Evolutionary conservation across 805 yeast species (phyloP), one percentile per base, ranked within the genome.

Genomic region (Candida chauliodis): DNA sequence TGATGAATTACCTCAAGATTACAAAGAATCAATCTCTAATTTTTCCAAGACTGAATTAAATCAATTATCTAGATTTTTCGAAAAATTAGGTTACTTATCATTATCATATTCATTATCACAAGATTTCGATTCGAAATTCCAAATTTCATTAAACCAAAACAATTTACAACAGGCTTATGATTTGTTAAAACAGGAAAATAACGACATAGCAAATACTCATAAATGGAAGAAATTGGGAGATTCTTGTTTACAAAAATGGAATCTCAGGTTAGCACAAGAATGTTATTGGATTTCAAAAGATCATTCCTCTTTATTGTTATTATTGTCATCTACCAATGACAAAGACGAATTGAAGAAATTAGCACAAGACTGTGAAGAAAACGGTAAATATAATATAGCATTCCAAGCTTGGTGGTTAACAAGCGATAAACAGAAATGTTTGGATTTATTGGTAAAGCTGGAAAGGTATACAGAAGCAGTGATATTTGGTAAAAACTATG

Each of bases 171-270:
- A 82, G 47, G 98, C 98, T 5, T 73, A 76, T 48, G 79, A 77
- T 27, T 56, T 68, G 44, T 60, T 68, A 37, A 62, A 60, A 44
- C 57, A 66, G 16, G 64, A 66, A 31, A 77, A 76, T 36, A 81
- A 81, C 37, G 75, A 80, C 46, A 49, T 56, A 9, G 51, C 59
- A 10, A 64, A 65, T 47, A 42, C 58, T 5, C 52, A 58, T 15
- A 90, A 87, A 63, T 93, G 98, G 97, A 86, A 86, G 61, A 73
- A 81, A 42, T 74, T 93, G 34, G 99, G 98, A 48, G 98, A 93
- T 66, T 71, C 81, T 43, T 84, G 96, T 9, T 71, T 93, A 49
- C 59, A 73, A 14, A 75, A 75, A 44, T 93, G 95, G 86, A 79
- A 90, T 48, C 73, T 88, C 46, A 76, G 76, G 49, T 69, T 87